Base-by-base conservation (phyloP, 2,329 filamentous ascomycete genomes). In the Colletotrichum cordylinicola region DNA sequence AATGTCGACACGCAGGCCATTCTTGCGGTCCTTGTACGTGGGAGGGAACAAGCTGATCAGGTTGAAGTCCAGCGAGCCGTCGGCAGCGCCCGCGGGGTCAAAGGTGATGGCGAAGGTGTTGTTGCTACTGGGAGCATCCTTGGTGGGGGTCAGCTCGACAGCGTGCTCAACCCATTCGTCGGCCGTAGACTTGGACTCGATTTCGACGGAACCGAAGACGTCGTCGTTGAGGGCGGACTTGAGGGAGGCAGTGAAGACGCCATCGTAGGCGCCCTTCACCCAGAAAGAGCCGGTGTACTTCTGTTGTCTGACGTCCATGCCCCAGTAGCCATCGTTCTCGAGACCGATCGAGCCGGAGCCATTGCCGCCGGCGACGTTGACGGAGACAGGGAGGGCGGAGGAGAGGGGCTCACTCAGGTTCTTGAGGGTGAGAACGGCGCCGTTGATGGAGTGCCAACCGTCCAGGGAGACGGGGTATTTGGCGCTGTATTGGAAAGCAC, bases 401-500 rank as follows among this genome's bases (percentile, higher is more conserved):
- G 90, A 92, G 0, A 93, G 83, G 1, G 91, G 90, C 3, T 81
- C 82, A 7, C 83, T 78, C 27, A 85, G 84, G 70, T 87, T 84
- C 77, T 89, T 85, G 43, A 92, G 82, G 43, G 88, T 84, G 33
- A 91, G 82, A 15, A 79, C 80, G 12, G 87, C 86, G 33, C 82
- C 84, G 67, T 87, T 86, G 65, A 89, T 77, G 2, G 87, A 77
- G 18, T 81, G 82, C 87, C 88, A 91, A 18, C 83, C 86, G n/a
- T 84, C 82, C 4, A 91, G 83, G 6, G 85, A 86, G 52, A 84
- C 82, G 5, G 86, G 86, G 75, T 82, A 87, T 18, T 80, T 78
- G 24, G 84, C 82, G 75, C 85, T 87, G 70, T 85, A 85, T 82
- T 95, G 93, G 80, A 95, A 94, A 13, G 93, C 93, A 65, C 93